These are phyloP conservation scores for Carex parvula DNA, from an alignment of 176 grass and related monocot genomes.

Conservation along the genomic window DNA sequence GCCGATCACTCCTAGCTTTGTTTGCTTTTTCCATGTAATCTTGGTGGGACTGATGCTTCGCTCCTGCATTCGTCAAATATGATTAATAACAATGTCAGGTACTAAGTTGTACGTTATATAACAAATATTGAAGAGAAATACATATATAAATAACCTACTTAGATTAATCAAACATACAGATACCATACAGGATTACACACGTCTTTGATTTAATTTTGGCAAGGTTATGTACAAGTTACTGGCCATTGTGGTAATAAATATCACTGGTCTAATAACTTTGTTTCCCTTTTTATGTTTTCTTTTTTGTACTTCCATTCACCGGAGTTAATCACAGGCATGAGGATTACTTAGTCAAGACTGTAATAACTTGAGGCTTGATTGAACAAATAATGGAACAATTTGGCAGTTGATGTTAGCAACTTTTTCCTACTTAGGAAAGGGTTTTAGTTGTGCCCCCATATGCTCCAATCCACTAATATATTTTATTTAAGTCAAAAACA, in stretches of 20 bases:
- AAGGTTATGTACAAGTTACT: background rate
- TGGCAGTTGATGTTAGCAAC: background rate
- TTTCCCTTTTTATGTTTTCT: background rate
- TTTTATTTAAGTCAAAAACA: background rate
- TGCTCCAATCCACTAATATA: background rate
- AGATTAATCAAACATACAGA: background rate
- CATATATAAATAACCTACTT: background rate
- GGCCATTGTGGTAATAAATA: background rate
- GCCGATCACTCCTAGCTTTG: constrained; percentile 70
- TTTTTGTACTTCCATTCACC: background rate
- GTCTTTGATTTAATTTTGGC: background rate
- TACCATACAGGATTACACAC: background rate
- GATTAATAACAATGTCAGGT: constrained; percentile 9
- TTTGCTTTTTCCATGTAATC: constrained; percentile 90
- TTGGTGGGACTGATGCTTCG: constrained; percentile 90
- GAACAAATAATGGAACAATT: background rate
- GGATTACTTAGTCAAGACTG: background rate
- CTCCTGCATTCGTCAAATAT: constrained; percentile 36
- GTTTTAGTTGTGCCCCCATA: background rate
- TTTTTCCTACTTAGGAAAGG: background rate
- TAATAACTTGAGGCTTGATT: background rate
- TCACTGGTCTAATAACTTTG: background rate
- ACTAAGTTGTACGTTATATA: background rate
- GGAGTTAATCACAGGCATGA: background rate
- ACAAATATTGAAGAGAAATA: background rate